Conservation (phyloP, 2,329 filamentous ascomycete species). For the Alternaria panax region DNA sequence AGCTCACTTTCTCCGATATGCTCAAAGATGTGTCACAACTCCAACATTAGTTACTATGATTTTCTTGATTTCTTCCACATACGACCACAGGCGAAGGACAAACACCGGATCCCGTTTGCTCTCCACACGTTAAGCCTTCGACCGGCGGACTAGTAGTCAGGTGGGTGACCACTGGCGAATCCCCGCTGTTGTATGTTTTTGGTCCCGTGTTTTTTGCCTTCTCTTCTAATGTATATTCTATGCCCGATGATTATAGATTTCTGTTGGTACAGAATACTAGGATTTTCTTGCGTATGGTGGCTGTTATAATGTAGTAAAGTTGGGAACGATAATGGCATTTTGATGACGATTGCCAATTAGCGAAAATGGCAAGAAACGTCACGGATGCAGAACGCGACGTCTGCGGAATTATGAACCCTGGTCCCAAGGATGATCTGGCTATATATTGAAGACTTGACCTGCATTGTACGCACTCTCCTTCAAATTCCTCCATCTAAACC, state of each 20-base stretch:
- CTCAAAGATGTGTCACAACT: not conserved
- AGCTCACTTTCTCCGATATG: not conserved
- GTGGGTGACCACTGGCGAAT: conserved; percentile 1
- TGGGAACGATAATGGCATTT: not conserved
- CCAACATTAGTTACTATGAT: not conserved
- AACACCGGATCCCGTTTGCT: conserved; percentile 14
- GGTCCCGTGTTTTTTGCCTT: not conserved
- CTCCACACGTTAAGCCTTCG: conserved; percentile 15
- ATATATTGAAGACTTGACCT: not conserved
- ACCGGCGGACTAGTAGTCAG: conserved; percentile 1
- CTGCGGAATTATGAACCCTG: not conserved
- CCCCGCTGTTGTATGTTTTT: conserved; percentile 3
- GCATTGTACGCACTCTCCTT: not conserved
- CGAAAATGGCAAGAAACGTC: not conserved
- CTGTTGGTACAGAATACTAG: not conserved
- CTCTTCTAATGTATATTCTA: not conserved
- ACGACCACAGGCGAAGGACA: conserved; percentile 12
- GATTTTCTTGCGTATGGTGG: not conserved
- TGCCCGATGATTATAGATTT: no score
- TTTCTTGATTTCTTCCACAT: not conserved
- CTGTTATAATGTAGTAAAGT: not conserved
- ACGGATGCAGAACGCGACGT: not conserved
- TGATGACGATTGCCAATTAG: not conserved
- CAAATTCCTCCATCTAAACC: not conserved
- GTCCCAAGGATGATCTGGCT: not conserved